A percentile compares a stretch with the other conserved stretches of the same genome.
Conservation (phyloP, 805 yeast species). For the Scheffersomyces spartinae region DNA sequence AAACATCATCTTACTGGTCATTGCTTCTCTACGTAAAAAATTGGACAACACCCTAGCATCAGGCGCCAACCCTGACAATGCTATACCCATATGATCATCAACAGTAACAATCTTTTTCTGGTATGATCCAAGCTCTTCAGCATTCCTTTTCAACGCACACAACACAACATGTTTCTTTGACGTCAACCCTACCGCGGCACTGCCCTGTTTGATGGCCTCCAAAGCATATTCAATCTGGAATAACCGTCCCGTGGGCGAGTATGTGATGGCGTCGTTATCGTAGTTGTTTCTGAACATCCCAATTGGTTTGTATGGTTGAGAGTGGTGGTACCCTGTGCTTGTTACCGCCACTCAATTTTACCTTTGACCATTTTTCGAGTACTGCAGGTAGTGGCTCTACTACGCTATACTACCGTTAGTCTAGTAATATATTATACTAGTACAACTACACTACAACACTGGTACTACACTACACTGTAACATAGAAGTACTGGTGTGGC, state of each 20-base stretch:
- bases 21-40: conserved; percentile 81
- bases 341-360: no score
- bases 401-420: no score
- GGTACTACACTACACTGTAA: no score
- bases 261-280: conserved; percentile 97
- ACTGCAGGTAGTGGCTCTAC: no score
- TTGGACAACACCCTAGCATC: conserved; percentile 93
- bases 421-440: no score
- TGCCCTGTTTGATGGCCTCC: conserved; percentile 95
- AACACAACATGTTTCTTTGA: conserved; percentile 81
- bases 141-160: conserved; percentile 89
- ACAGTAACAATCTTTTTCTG: conserved; percentile 88
- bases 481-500: no score
- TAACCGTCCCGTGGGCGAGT: conserved; percentile 88
- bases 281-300: conserved; percentile 98
- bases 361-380: no score
- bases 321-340: no score
- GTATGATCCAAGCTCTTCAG: conserved; percentile 94
- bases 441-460: no score
- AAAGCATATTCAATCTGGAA: conserved; percentile 82
- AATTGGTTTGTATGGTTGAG: no score
- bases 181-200: conserved; percentile 90
- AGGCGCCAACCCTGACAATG: conserved; percentile 95
- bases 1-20: conserved; percentile 74
- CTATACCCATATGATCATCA: conserved; percentile 90